Conservation (phyloP, 108 stramenopile genomes). For the Aurantiochytrium sp. region DNA sequence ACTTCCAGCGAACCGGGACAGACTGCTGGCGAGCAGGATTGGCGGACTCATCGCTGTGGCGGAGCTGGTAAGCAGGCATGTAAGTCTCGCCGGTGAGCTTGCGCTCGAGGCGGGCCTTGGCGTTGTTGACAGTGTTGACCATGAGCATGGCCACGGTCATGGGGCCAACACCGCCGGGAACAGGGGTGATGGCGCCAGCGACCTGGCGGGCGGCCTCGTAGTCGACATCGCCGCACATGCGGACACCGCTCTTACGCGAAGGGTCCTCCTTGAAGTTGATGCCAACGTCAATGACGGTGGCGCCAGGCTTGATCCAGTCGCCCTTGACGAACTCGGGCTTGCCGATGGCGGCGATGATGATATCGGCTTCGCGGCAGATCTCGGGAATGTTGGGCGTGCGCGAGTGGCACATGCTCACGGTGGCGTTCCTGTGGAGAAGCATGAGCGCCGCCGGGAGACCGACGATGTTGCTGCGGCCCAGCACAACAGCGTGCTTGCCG, state of each 20-base stretch:
- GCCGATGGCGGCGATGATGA: conserved; percentile 91
- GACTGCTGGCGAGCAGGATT: no score
- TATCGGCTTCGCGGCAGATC: conserved; percentile 73
- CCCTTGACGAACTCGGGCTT: conserved; percentile 71
- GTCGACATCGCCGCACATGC: conserved; percentile 88
- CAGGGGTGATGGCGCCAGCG: conserved; percentile 82
- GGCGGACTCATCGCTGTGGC: no score
- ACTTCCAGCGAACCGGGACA: no score
- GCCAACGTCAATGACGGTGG: conserved; percentile 92
- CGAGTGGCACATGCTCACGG: conserved; percentile 89
- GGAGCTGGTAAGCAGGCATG: no score
- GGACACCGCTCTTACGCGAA: conserved; percentile 64
- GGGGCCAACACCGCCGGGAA: conserved; percentile 97
- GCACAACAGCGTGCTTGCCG: conserved; percentile 84
- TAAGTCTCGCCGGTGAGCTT: background rate
- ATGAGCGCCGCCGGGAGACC: conserved; percentile 88
- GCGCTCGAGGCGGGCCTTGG: background rate
- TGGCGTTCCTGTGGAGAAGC: conserved; percentile 76
- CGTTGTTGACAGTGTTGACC: conserved; percentile 73
- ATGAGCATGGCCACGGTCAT: conserved; percentile 98
- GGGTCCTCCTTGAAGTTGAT: conserved; percentile 72
- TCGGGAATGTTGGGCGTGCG: conserved; percentile 60
- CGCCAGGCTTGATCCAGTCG: conserved; percentile 85
- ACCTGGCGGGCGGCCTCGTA: conserved; percentile 62
- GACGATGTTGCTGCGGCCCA: conserved; percentile 76